Base-by-base conservation (phyloP, 768 basidiomycete species). In the Termitomyces sp. region DNA sequence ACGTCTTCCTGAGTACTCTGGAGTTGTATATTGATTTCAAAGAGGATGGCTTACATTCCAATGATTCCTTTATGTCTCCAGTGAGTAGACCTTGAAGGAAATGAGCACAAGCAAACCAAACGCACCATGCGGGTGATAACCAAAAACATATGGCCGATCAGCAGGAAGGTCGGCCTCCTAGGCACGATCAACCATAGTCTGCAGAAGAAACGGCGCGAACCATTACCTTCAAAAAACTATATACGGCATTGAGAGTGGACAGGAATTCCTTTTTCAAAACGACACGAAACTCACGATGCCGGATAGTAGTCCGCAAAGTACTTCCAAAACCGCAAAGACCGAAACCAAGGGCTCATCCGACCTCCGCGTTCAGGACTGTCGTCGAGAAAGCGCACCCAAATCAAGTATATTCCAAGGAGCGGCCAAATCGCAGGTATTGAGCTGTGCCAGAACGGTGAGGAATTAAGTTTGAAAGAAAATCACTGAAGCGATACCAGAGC, bases 61-160 rank as follows among this genome's bases (percentile, higher is more conserved):
- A 99, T 98, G 60, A 99, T 98, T 38, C 94, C 92, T 94, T 31
- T 9, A 15, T 23, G 29, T 60, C 25, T 25, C 16, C 11, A 53
- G 9, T 51, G 63, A 12, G 66, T 57, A 3, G 50, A 38, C 22
- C 9, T n/a, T n/a, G n/a, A 40, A 33, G 49, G 50, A 10, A 55
- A 38, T 36, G 12, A 27, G 32, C 4, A 56, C 20, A 33, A 56
- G 1, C n/a, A 20, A 7, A 20, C 31, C 40, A 52, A 43, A 66
- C 81, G 32, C 56, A 87, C 95, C 97, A 70, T 99, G 97, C 16
- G 97, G 97, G 70, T 99, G 97, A 70, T 98, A 98, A 7, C 96
- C 97, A 71, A 99, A 99, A 13, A 99, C 82, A 72, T 99, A 99
- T 18, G 91, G 88, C 58, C 94, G 76, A 68, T 97, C 92, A 11